These are phyloP conservation scores for Taphrina confusa DNA, from an alignment of 1,139 yeast species.

Conservation along the genomic window DNA sequence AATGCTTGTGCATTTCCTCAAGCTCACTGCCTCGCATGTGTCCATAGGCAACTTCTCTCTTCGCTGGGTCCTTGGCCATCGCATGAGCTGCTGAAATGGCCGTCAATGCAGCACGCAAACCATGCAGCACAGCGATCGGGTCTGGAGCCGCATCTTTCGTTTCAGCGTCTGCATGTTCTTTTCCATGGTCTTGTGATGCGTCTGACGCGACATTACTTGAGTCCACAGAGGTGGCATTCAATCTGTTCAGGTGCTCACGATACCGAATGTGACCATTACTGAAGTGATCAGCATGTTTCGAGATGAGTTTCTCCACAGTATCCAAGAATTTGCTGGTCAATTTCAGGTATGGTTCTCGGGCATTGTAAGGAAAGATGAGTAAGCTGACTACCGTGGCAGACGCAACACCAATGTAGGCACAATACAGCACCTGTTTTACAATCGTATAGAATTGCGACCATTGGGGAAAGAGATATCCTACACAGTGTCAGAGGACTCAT, in stretches of 20 bases:
- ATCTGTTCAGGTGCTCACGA: not conserved
- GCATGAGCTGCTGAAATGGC: constrained; percentile 16
- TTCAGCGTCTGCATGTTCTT: not conserved
- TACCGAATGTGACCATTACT: not conserved
- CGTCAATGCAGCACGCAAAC: constrained; percentile 19
- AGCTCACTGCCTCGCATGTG: constrained; percentile 28
- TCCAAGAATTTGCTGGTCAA: constrained; percentile 17
- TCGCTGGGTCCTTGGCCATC: constrained; percentile 22
- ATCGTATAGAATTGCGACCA: constrained; percentile 23
- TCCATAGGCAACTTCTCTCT: constrained; percentile 30
- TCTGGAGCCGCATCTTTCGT: not conserved
- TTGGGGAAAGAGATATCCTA: constrained; percentile 20
- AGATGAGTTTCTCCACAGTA: constrained; percentile 14
- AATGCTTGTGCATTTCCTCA: constrained; percentile 14
- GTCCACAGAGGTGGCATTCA: not conserved
- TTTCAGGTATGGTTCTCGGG: constrained; percentile 21
- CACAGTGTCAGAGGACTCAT: not conserved
- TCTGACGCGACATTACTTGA: not conserved
- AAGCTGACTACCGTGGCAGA: not conserved
- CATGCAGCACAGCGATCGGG: constrained; percentile 9
- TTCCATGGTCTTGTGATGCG: not conserved
- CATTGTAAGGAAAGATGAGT: constrained; percentile 26
- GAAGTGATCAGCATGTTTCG: constrained; percentile 25
- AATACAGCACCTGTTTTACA: constrained; percentile 20
- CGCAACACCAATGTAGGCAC: constrained; percentile 22